Evolutionary conservation across 2,329 filamentous ascomycete species (phyloP), one percentile per base, ranked within the genome.

Genomic region (Fonsecaea multimorphosa): DNA sequence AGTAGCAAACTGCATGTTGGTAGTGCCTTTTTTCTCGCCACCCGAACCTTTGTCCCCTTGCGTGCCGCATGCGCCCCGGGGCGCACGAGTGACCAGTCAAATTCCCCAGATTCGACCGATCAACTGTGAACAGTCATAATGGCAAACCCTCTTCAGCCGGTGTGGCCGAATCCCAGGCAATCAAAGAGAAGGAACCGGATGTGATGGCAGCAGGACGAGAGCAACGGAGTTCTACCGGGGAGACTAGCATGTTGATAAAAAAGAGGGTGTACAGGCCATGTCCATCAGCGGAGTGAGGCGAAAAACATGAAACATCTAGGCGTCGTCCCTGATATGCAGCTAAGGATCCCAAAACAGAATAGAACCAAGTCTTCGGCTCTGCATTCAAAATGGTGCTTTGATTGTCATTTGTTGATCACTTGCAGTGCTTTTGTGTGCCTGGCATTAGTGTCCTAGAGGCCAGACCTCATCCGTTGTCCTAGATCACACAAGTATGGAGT

Each of bases 301-400:
- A 46, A 57, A 52, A n/a, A 61, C 27, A 24, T 67, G 65, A 67
- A 67, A 64, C 61, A 59, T 44, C 36, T 46, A 53, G 52, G 44
- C 55, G 44, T 60, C 44, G 38, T 40, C 27, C 32, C 52, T 27
- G 16, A 5, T 22, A 54, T 54, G 52, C 52, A 32, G 29, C 27
- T 31, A 14, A 32, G 27, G 8, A 12, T 27, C 29, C 52, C 52
- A n/a, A 54, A 31, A n/a, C 24, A 32, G 29, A 40, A 24, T 27
- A 22, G 31, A 36, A 32, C 31, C n/a, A 32, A 44, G 38, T 44
- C 34, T 19, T 54, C 44, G 59, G 54, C 49, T 56, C 49, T 61
- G 56, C 61, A 52, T 27, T 29, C 11, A 24, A 32, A 31, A 2
- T 32, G 29, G 29, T 36, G 16, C 19, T 52, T 32, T 27, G 58